Base-by-base conservation (phyloP, 768 basidiomycete genomes). In the Udeniomyces megalosporus region DNA sequence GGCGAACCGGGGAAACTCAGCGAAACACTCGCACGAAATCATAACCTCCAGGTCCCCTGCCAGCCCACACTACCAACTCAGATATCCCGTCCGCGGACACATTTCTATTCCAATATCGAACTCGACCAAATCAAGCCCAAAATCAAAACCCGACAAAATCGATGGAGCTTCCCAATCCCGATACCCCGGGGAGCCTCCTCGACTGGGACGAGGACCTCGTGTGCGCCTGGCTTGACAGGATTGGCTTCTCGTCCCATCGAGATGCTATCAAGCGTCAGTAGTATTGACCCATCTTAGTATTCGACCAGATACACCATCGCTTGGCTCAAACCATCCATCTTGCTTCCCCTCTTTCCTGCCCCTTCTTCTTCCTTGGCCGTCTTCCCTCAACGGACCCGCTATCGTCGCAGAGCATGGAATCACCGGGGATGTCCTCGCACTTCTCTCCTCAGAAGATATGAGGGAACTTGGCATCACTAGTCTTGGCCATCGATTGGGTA, bases 401-500 rank as follows among this genome's bases (percentile, higher is more conserved):
- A 17, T 31, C 24, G 14, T 17, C n/a, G 2, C 70, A 93, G 93
- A 91, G 71, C 86, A 99, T 73, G 85, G 82, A 66, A 88, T 99
- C 67, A 84, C 85, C 20, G 95, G 95, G 60, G 91, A 96, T 66
- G 82, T 88, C 1, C 80, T 99, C 7, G 82, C 85, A 66, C 76
- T 86, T 68, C 79, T 96, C 52, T 86, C 90, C 71, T 79, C 82
- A n/a, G 86, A 91, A 26, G 75, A 81, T 1, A 80, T 99, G 67
- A 88, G 86, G 73, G 83, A 86, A 47, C 76, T 96, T 60, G 95
- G 95, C 8, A 80, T 99, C 47, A 71, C 80, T n/a, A 88, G 86
- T 38, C 81, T 97, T 66, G 95, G 95, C 24, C 92, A 96, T 74
- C 79, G 95, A 60, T 76, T 99, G 38, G 78, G 86, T 48, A 89